These are phyloP conservation scores for Porcisia deanei DNA, from an alignment of 208 protist species.

Conservation along the genomic window DNA sequence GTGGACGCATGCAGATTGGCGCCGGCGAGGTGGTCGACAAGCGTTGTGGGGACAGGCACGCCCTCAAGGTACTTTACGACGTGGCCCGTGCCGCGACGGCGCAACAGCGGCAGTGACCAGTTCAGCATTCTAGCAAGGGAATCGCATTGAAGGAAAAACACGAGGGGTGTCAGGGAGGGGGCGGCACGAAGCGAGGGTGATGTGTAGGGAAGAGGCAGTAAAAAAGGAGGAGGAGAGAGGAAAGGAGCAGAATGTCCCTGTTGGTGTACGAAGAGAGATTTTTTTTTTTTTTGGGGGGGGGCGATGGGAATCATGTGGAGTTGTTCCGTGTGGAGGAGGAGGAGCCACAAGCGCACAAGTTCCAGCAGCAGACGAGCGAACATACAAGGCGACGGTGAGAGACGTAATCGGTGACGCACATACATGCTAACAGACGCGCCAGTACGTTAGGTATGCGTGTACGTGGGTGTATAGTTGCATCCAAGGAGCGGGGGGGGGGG, in stretches of 20 bases:
- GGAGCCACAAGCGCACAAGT: not conserved
- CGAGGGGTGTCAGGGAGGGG: not conserved
- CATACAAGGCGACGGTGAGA: not conserved
- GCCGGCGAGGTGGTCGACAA: conserved; percentile 80
- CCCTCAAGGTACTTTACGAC: conserved; percentile 83
- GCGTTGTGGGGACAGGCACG: conserved; percentile 47
- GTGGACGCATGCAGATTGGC: conserved; percentile 55
- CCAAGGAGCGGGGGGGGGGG: not conserved
- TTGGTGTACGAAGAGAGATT: not conserved
- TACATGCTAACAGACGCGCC: not conserved
- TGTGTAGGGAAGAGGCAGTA: not conserved
- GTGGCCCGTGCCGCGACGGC: conserved; percentile 35
- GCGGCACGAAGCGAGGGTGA: not conserved
- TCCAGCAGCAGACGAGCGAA: not conserved
- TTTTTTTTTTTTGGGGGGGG: too few species aligned
- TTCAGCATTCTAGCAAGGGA: conserved; percentile 13
- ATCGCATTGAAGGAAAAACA: not conserved
- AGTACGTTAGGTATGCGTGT: not conserved
- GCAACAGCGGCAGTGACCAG: conserved; percentile 16
- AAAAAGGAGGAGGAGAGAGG: not conserved
- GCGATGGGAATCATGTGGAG: not conserved
- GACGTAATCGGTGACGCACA: not conserved
- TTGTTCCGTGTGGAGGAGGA: not conserved
- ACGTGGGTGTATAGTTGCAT: not conserved
- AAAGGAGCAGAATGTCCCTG: not conserved